Evolutionary conservation across 805 yeast species (phyloP).

Genomic region (Candida piceae): DNA sequence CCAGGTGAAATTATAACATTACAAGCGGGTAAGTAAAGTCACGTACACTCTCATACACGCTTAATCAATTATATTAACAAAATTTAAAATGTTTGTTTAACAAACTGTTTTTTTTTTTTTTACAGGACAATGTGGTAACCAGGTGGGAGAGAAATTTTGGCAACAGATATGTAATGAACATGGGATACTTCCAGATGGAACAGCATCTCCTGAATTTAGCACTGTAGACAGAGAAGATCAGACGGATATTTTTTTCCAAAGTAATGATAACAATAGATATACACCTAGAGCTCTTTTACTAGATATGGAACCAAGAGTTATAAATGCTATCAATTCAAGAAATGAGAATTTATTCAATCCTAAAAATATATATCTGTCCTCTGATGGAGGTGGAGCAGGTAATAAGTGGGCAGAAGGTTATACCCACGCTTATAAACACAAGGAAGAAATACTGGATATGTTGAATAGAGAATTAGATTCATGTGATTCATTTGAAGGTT

Average conservation of each 20-base stretch:
- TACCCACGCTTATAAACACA: constrained; percentile 59
- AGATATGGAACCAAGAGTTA: constrained; percentile 88
- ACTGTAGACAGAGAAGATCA: constrained; percentile 51
- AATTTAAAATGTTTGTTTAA: no score
- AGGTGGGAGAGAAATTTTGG: constrained; percentile 92
- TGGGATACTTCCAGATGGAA: constrained; percentile 69
- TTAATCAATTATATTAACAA: no score
- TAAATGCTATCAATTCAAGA: constrained; percentile 49
- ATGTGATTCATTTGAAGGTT: constrained; percentile 84
- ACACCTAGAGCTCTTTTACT: constrained; percentile 84
- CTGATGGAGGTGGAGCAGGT: constrained; percentile 91
- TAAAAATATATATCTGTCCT: constrained; percentile 70
- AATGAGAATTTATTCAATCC: constrained; percentile 70
- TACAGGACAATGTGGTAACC: constrained; percentile 97
- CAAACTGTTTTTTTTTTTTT: no score
- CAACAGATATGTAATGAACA: constrained; percentile 81
- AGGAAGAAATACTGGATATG: constrained; percentile 74
- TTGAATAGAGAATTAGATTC: constrained; percentile 87
- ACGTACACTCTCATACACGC: no score
- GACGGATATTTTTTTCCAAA: constrained; percentile 77
- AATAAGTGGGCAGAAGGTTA: constrained; percentile 95
- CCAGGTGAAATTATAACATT: constrained; percentile 65
- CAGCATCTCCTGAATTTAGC: constrained; percentile 35
- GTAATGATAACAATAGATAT: constrained; percentile 62
- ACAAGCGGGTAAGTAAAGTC: constrained; percentile 44